Conservation (phyloP, 2,329 filamentous ascomycete species). For the Colletotrichum filicis region DNA sequence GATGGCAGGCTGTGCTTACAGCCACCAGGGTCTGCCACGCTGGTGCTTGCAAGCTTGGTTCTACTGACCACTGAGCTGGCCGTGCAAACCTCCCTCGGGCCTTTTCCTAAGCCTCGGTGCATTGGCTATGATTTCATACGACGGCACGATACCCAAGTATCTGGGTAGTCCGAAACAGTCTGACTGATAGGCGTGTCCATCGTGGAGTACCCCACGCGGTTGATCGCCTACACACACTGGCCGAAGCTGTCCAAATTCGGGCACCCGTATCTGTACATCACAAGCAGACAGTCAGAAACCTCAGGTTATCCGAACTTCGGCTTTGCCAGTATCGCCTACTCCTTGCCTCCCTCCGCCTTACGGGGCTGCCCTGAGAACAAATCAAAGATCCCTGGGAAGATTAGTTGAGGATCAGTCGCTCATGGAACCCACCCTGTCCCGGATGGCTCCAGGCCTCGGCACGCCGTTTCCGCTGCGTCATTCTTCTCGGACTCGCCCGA, state of each 20-base stretch:
- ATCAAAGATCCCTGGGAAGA: not conserved
- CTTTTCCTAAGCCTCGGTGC: not conserved
- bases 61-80: constrained; percentile 1
- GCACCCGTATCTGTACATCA: not conserved
- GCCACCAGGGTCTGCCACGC: not conserved
- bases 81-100: not conserved
- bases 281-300: not conserved
- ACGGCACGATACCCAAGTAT: constrained; percentile 17
- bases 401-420: not conserved
- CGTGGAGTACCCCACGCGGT: constrained; percentile 15
- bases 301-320: not conserved
- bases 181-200: constrained; percentile 3
- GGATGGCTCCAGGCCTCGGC: not conserved
- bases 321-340: constrained; percentile 1
- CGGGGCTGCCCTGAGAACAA: not conserved
- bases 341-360: constrained; percentile 7
- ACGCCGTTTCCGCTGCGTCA: not conserved
- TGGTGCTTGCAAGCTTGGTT: not conserved
- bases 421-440: not conserved
- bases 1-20: constrained; percentile 33
- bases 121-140: constrained; percentile 18
- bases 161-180: constrained; percentile 13
- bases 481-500: constrained; percentile 1
- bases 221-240: constrained; percentile 11
- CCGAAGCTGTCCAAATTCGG: not conserved